Evolutionary conservation across 129 eudicot genomes (phyloP).

Genomic region (Dittrichia graveolens): DNA sequence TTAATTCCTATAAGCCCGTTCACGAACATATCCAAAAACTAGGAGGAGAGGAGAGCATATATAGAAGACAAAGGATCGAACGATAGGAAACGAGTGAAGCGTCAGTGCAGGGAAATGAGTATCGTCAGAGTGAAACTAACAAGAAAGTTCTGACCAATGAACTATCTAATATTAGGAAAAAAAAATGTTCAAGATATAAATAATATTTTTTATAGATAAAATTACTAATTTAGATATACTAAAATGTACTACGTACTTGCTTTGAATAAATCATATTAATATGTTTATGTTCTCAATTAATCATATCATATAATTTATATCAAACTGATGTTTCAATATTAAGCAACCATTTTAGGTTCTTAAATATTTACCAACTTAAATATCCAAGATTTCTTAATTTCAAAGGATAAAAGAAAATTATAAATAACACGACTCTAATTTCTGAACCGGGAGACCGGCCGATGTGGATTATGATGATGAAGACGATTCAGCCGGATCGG

Average conservation of each 20-base stretch:
- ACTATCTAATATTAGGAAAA: neutral
- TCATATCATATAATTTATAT: neutral
- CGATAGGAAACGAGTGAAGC: neutral
- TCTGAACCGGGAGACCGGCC: slow-evolving; percentile 2
- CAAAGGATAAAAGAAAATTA: neutral
- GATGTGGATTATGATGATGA: neutral
- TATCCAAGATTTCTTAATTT: neutral
- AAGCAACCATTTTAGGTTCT: neutral
- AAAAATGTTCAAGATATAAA: neutral
- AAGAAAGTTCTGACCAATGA: neutral
- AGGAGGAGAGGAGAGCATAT: no score
- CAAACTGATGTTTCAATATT: no score
- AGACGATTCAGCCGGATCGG: slow-evolving; percentile 22
- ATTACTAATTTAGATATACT: neutral
- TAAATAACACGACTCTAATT: neutral
- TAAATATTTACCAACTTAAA: neutral
- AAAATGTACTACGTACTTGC: no score
- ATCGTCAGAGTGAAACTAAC: neutral
- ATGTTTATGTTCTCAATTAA: neutral
- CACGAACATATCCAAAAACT: no score
- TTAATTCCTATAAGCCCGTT: no score
- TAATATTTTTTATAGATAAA: neutral
- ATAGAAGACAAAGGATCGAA: neutral
- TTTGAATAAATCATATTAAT: no score
- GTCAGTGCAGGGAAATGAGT: neutral